These are phyloP conservation scores for Ceratocystis cubensis DNA, from an alignment of 2,329 filamentous ascomycete genomes.

Conservation along the genomic window DNA sequence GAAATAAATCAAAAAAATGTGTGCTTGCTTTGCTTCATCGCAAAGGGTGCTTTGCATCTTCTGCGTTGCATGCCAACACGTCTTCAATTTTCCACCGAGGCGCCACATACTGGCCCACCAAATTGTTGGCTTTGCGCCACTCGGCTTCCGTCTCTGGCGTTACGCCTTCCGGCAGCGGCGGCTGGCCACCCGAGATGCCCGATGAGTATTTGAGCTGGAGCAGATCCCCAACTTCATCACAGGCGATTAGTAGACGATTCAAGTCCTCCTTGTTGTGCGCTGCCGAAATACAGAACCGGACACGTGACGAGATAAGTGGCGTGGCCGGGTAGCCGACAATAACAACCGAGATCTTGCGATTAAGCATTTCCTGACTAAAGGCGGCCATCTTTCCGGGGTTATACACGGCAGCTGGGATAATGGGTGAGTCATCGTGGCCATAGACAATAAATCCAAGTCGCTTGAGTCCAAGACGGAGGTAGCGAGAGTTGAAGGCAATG, in stretches of 20 bases:
- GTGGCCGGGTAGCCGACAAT: conserved; percentile 96
- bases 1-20: conserved; percentile 6
- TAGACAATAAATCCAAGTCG: conserved; percentile 93
- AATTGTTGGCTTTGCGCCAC: conserved; percentile 47
- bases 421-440: conserved; percentile 94
- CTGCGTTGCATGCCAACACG: conserved; percentile 59
- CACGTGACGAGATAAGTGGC: conserved; percentile 84
- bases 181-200: conserved; percentile 77
- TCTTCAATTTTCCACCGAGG: conserved; percentile 80
- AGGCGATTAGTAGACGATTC: conserved; percentile 76
- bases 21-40: conserved; percentile 35
- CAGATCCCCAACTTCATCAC: conserved; percentile 83
- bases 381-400: conserved; percentile 98
- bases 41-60: conserved; percentile 62
- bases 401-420: conserved; percentile 88
- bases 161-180: conserved; percentile 60
- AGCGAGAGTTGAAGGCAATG: conserved; percentile 95
- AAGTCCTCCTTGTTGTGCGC: conserved; percentile 98
- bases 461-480: conserved; percentile 94
- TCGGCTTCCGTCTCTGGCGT: conserved; percentile 60
- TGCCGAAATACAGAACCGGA: conserved; percentile 87
- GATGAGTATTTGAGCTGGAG: conserved; percentile 96
- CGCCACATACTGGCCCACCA: conserved; percentile 60
- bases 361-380: conserved; percentile 97
- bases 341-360: conserved; percentile 93